Evolutionary conservation across 2,329 filamentous ascomycete genomes (phyloP).

Genomic region (Beauveria caledonica): DNA sequence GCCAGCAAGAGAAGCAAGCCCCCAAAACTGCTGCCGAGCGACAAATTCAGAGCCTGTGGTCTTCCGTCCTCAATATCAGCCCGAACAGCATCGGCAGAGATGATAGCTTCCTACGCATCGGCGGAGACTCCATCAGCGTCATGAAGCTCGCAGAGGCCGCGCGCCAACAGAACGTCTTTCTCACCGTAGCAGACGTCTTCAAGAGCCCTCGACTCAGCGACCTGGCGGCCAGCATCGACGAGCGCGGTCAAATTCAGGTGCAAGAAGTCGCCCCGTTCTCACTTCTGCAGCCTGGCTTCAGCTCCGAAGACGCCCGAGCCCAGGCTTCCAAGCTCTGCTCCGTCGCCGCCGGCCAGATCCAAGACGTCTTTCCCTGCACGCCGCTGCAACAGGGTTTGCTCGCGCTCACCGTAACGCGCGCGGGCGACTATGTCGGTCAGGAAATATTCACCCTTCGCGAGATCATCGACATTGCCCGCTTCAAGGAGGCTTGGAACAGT

Average conservation of each 20-base stretch:
- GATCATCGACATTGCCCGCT: background rate
- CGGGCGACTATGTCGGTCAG: conserved; percentile 2
- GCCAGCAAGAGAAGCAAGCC: conserved; percentile 6
- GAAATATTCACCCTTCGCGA: background rate
- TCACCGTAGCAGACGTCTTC: conserved; percentile 27
- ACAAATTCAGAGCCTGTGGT: conserved; percentile 27
- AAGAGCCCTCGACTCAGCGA: conserved; percentile 21
- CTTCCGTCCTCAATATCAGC: conserved; percentile 30
- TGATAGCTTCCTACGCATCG: conserved; percentile 30
- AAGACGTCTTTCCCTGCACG: conserved; percentile 6
- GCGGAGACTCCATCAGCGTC: conserved; percentile 37
- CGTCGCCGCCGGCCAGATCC: background rate
- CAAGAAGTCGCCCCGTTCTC: conserved; percentile 3
- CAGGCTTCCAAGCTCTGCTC: background rate
- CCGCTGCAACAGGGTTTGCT: conserved; percentile 2
- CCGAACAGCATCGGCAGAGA: conserved; percentile 21
- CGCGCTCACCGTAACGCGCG: background rate
- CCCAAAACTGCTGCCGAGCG: conserved; percentile 7
- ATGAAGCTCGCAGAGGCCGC: conserved; percentile 35
- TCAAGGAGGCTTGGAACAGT: background rate
- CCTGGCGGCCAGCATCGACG: conserved; percentile 14
- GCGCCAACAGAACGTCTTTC: conserved; percentile 20
- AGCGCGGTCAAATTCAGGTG: background rate
- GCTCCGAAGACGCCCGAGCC: background rate
- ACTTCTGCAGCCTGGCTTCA: background rate